phyloP scores from a whole-genome alignment of 257 asterid genomes.

The Fraxinus anomala region DNA sequence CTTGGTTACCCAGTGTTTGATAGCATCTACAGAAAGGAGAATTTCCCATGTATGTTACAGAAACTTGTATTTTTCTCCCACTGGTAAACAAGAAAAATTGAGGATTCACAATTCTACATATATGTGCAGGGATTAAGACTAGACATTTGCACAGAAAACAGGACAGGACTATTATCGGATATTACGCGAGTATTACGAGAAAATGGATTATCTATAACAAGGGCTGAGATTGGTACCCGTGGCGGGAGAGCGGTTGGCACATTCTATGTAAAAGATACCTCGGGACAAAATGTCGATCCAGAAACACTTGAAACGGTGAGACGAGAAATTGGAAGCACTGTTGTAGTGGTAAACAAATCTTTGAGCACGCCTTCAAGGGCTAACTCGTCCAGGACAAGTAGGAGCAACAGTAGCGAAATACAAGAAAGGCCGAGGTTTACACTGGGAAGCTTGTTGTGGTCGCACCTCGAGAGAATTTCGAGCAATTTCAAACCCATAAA shows the following conservation, averaged over 20 bases:
- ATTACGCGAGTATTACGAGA: conserved; percentile 75
- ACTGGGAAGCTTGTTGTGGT: conserved; percentile 66
- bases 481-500: conserved; percentile 61
- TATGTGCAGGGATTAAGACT: conserved; percentile 62
- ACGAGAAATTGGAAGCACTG: conserved; percentile 60
- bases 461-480: conserved; percentile 67
- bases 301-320: conserved; percentile 54
- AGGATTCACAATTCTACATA: not conserved
- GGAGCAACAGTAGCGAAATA: conserved; percentile 18
- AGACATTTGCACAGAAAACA: conserved; percentile 55
- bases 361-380: conserved; percentile 19
- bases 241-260: conserved; percentile 76
- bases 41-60: conserved; percentile 53
- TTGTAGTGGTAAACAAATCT: conserved; percentile 36
- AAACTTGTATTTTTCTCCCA: not conserved
- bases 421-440: conserved; percentile 51
- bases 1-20: conserved; percentile 56
- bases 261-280: conserved; percentile 70
- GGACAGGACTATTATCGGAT: conserved; percentile 68
- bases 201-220: conserved; percentile 69
- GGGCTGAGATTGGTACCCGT: conserved; percentile 62
- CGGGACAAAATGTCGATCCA: conserved; percentile 50
- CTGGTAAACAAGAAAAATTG: not conserved
- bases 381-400: conserved; percentile 36
- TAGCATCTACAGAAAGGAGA: conserved; percentile 85